phyloP scores from a whole-genome alignment of 345 rosid genomes.

The Linum trigynum region DNA sequence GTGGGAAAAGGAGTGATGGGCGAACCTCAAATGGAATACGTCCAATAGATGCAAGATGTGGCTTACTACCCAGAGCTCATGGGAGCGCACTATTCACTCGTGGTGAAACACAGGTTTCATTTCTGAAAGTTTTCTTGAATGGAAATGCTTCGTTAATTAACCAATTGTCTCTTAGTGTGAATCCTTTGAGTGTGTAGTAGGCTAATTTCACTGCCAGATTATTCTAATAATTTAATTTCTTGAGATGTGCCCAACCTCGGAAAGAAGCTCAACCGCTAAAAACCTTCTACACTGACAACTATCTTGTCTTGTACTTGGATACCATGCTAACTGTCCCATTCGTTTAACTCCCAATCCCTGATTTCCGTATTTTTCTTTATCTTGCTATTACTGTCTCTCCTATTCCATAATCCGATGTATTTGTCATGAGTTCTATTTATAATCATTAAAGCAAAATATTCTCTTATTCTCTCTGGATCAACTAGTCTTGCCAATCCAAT shows the following conservation, averaged over 20 bases:
- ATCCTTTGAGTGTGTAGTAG: neutral
- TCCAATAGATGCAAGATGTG: conserved; percentile 78
- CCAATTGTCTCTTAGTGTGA: neutral
- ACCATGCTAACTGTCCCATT: too few relatives aligned
- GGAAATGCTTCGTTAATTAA: neutral
- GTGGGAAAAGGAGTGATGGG: conserved; percentile 97
- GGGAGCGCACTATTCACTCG: conserved; percentile 99
- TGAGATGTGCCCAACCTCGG: neutral
- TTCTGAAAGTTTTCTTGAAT: conserved; percentile 3
- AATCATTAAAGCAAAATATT: too few relatives aligned
- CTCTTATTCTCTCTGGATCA: too few relatives aligned
- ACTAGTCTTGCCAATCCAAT: too few relatives aligned
- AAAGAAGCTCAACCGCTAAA: neutral
- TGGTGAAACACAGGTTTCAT: conserved; percentile 94
- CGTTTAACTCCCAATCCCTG: too few relatives aligned
- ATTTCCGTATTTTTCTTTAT: too few relatives aligned
- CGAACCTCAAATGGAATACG: conserved; percentile 68
- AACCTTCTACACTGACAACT: neutral
- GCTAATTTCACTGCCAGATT: neutral
- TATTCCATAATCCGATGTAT: neutral
- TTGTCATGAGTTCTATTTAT: neutral
- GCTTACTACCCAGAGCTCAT: conserved; percentile 93
- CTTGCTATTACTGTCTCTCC: too few relatives aligned
- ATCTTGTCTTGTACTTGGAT: neutral
- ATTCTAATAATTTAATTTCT: too few relatives aligned